Evolutionary conservation across 768 basidiomycete species (phyloP), one percentile per base, ranked within the genome.

Genomic region (Suillus subaureus): DNA sequence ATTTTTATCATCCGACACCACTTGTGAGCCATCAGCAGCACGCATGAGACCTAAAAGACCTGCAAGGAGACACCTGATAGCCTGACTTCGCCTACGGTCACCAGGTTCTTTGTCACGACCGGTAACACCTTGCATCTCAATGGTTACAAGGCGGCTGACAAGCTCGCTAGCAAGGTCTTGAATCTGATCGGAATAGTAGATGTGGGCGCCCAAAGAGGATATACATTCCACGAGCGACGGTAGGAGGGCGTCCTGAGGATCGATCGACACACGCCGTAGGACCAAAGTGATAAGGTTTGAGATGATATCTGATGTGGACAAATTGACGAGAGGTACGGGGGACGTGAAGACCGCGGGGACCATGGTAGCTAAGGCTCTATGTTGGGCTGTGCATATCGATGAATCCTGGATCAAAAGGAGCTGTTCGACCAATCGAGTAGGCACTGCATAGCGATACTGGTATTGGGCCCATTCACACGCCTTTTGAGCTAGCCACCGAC

Each of bases 101-200:
- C 72, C 78, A 15, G 71, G 74, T 15, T 73, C 75, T 65, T 72
- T 79, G n/a, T 78, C 79, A 18, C 78, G 78, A 11, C 79, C 80
- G 0, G 82, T 70, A 3, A 86, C 73, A 8, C 89, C 89, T 69
- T 87, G 89, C 4, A 85, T 79, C 70, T 96, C 91, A 31, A 96
- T 78, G 3, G 86, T 79, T 5, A 89, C 81, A 18, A 97, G 83
- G 21, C 94, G 88, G 67, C 84, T 85, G 49, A 94, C 86, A 54
- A 96, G 78, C 75, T 96, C 96, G 63, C 88, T 89, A 2, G 93
- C 88, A 52, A 97, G 87, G 73, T 97, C 96, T 72, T 94, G 93
- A 60, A 96, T 94, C 77, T 98, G 96, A 76, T 97, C 96, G 45
- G 94, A 91, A 73, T 98, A 98, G 80, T 97, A 96, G 62, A 97